A percentile compares a stretch with the other conserved stretches of the same genome.
Evolutionary conservation across 2,329 filamentous ascomycete genomes (phyloP).

Genomic region (Verticillium isaacii): DNA sequence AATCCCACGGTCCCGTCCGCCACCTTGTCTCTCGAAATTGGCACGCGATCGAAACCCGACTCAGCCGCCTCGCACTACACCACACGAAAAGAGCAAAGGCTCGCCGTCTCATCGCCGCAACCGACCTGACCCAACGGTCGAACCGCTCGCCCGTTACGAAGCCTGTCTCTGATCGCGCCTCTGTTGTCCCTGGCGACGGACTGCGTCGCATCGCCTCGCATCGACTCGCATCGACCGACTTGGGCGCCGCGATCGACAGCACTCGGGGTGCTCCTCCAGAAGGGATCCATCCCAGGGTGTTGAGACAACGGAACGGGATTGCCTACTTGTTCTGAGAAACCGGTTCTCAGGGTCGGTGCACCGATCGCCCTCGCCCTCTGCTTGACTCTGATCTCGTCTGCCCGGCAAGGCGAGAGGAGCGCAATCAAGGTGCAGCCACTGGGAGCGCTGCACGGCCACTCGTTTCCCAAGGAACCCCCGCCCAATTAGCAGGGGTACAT

Average conservation of each 20-base stretch:
- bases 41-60: neutral
- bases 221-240: neutral
- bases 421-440: neutral
- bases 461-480: conserved; percentile 14
- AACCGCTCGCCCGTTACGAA: neutral
- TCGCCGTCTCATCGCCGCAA: neutral
- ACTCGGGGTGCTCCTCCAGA: neutral
- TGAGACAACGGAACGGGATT: neutral
- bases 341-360: neutral
- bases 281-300: neutral
- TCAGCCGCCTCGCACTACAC: neutral
- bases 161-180: neutral
- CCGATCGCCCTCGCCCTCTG: neutral
- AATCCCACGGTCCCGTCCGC: neutral
- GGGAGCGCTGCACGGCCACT: neutral
- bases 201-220: neutral
- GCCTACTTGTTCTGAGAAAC: neutral
- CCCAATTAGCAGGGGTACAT: conserved; percentile 8
- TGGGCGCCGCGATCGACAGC: no score
- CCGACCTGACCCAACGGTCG: neutral
- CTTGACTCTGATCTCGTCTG: neutral
- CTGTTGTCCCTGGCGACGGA: neutral
- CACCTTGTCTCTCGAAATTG: neutral
- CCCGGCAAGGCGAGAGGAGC: neutral
- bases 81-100: neutral